Conservation (phyloP, 768 basidiomycete genomes). For the Kockovaella imperatae region DNA sequence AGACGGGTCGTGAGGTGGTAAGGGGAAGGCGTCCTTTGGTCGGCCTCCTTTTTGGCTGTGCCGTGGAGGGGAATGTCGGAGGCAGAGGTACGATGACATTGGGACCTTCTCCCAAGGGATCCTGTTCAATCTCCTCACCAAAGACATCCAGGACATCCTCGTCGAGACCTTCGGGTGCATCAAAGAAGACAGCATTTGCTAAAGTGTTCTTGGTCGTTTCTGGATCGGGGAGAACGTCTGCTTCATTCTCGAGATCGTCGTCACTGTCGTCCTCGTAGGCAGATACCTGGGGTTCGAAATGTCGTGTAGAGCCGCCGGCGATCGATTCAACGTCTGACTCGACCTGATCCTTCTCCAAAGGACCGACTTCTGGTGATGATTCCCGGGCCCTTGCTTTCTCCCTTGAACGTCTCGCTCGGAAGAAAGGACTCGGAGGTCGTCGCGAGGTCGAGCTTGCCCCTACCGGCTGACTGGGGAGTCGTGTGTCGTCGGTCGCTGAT, state of each 20-base stretch:
- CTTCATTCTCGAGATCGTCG: conserved; percentile 25
- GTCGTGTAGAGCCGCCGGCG: conserved; percentile 21
- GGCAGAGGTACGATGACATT: conserved; percentile 41
- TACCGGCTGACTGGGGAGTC: conserved; percentile 19
- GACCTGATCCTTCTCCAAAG: conserved; percentile 50
- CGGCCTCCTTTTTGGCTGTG: conserved; percentile 15
- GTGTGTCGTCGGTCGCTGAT: no score
- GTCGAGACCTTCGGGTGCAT: conserved; percentile 7
- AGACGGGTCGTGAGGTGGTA: conserved; percentile 66
- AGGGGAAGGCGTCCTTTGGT: conserved; percentile 44
- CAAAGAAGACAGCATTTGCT: conserved; percentile 52
- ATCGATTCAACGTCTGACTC: conserved; percentile 44
- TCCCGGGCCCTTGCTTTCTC: conserved; percentile 55
- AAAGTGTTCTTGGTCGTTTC: conserved; percentile 84
- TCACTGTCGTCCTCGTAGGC: conserved; percentile 41
- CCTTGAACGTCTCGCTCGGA: conserved; percentile 56
- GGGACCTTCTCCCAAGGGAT: conserved; percentile 74
- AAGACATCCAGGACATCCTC: conserved; percentile 30
- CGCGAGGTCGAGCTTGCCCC: conserved; percentile 26
- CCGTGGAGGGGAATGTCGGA: conserved; percentile 26
- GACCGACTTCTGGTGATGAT: conserved; percentile 50
- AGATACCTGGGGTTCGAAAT: conserved; percentile 59
- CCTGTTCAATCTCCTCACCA: conserved; percentile 55
- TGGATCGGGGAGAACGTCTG: conserved; percentile 57
- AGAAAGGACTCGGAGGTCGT: conserved; percentile 60